Evolutionary conservation across 257 asterid species (phyloP).

Genomic region (Solanum bulbocastanum): DNA sequence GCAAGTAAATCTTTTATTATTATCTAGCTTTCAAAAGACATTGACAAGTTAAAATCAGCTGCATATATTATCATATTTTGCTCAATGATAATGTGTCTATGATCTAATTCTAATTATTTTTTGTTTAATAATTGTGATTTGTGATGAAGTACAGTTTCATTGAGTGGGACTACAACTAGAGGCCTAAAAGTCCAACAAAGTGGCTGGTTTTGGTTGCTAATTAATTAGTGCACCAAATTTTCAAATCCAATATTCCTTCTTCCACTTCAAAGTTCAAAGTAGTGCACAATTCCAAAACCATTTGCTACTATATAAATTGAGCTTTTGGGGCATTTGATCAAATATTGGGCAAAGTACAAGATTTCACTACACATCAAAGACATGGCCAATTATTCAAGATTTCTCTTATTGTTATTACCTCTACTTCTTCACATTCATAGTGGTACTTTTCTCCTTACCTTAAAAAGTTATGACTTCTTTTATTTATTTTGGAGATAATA

Average conservation of each 20-base stretch:
- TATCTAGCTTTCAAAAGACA: background rate
- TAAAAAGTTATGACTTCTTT: background rate
- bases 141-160: background rate
- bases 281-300: background rate
- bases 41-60: background rate
- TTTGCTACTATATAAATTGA: background rate
- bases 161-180: background rate
- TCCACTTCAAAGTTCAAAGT: background rate
- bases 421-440: slow-evolving; percentile 34
- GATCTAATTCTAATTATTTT: background rate
- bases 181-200: background rate
- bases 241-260: background rate
- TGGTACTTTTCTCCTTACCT: slow-evolving; percentile 8
- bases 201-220: background rate
- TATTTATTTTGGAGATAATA: background rate
- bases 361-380: background rate
- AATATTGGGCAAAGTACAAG: background rate
- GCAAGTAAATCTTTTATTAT: background rate
- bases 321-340: background rate
- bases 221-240: background rate
- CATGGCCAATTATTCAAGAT: slow-evolving; percentile 21
- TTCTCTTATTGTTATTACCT: slow-evolving; percentile 27
- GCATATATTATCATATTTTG: background rate
- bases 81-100: background rate
- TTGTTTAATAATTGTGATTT: background rate